Evolutionary conservation across 345 rosid species (phyloP), one percentile per base, ranked within the genome.

Genomic region (Rhizophora apiculata): DNA sequence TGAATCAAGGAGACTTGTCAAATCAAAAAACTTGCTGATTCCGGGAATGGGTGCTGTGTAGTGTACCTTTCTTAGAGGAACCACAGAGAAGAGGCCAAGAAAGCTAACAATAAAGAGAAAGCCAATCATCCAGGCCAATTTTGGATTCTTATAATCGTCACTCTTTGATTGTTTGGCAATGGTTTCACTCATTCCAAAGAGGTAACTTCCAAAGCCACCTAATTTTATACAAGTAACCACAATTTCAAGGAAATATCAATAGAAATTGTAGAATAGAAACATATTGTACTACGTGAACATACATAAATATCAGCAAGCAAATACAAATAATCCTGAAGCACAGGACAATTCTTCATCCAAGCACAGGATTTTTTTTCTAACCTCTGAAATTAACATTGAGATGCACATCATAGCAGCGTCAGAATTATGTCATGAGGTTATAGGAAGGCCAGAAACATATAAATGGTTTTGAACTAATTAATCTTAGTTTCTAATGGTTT

Each of bases 31-130:
- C 15, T 55, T 27, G 3, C 29, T 55, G 60, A 55, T 55, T 21
- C 30, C 4, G 3, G 24, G 60, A 55, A 1, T 21, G 13, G 60
- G 24, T 55, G 60, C 7, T 80, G 24, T 24, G 24, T 24, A 24
- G 24, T 24, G 24, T 24, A 89, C 97, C 97, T 89, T 92, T 63
- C 97, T 73, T 30, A 92, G 83, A 68, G 93, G 92, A 55, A 88
- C 92, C 29, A 89, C 86, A 0, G 92, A 85, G 73, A 89, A 88
- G 70, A 92, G 92, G 68, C 98, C 98, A 65, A 85, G 85, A 82
- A 90, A 88, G 87, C 98, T 93, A 68, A 88, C 96, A 58, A 93
- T 72, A 72, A 93, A 88, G 56, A 93, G 91, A 80, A 90, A 93
- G 57, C 83, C 89, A 18, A 91, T 86, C 30, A 91, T 91, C 97